Evolutionary conservation across 805 yeast species (phyloP).

Genomic region (Candida easanensis): DNA sequence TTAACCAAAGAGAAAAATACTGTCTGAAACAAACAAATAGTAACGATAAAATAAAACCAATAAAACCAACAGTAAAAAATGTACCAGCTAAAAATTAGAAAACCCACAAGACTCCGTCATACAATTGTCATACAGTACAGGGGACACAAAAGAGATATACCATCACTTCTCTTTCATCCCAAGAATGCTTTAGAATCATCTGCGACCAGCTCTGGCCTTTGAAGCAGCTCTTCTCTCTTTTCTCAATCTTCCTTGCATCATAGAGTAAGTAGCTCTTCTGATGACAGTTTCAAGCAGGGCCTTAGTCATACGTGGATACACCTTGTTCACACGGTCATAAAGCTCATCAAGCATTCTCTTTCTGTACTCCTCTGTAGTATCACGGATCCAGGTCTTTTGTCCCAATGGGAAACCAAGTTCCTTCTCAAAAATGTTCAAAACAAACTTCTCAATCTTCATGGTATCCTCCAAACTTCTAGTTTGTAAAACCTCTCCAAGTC

Average conservation of each 20-base stretch:
- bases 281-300: constrained; percentile 65
- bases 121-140: too few species aligned
- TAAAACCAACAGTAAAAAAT: too few species aligned
- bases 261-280: constrained; percentile 75
- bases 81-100: too few species aligned
- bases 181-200: too few species aligned
- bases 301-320: constrained; percentile 22
- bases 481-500: constrained; percentile 50
- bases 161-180: too few species aligned
- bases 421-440: constrained; percentile 50
- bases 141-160: too few species aligned
- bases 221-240: constrained; percentile 56
- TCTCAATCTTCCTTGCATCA: constrained; percentile 76
- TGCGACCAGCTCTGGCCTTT: constrained; percentile 21
- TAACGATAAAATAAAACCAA: too few species aligned
- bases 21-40: too few species aligned
- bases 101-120: too few species aligned
- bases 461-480: constrained; percentile 53
- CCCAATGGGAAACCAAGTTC: constrained; percentile 73
- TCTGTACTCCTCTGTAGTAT: constrained; percentile 57
- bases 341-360: constrained; percentile 46
- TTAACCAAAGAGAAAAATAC: too few species aligned
- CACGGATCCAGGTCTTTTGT: constrained; percentile 80
- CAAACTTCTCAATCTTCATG: constrained; percentile 48
- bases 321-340: constrained; percentile 30